Conservation (phyloP, 306 rosid species). For the Boehmeria nivea region DNA sequence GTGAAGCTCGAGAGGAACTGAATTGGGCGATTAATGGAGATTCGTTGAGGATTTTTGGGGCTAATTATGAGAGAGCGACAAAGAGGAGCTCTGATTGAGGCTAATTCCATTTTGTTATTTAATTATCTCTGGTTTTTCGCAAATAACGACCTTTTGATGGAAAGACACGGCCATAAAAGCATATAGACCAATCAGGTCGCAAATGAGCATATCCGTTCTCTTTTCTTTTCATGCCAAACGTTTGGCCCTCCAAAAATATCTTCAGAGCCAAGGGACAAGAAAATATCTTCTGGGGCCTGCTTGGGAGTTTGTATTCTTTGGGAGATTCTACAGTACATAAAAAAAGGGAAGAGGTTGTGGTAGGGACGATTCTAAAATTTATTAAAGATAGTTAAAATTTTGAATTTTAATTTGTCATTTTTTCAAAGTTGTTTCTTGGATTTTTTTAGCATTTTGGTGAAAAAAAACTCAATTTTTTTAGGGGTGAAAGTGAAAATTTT, state of each 20-base stretch:
- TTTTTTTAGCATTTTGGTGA: too few species aligned
- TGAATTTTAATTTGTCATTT: too few species aligned
- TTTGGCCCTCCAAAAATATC: neutral
- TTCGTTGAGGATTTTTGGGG: neutral
- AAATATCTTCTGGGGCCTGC: neutral
- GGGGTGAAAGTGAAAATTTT: too few species aligned
- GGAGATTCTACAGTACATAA: too few species aligned
- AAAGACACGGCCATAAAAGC: neutral
- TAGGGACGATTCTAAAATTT: too few species aligned
- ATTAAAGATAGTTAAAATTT: too few species aligned
- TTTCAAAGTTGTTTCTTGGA: too few species aligned
- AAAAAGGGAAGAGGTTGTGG: too few species aligned
- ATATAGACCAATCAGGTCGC: too few species aligned
- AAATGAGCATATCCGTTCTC: neutral
- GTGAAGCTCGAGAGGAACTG: constrained; percentile 9
- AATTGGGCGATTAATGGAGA: neutral
- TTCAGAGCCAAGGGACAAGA: too few species aligned
- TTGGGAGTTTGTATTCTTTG: neutral
- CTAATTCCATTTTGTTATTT: constrained; percentile 10
- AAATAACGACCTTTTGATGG: neutral
- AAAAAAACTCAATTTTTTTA: too few species aligned
- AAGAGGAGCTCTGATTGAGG: constrained; percentile 17
- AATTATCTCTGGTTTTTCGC: neutral
- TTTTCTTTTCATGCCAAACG: neutral
- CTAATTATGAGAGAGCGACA: neutral